These are phyloP conservation scores for Stentor coeruleus DNA, from an alignment of 73 alveolate genomes.

Conservation along the genomic window DNA sequence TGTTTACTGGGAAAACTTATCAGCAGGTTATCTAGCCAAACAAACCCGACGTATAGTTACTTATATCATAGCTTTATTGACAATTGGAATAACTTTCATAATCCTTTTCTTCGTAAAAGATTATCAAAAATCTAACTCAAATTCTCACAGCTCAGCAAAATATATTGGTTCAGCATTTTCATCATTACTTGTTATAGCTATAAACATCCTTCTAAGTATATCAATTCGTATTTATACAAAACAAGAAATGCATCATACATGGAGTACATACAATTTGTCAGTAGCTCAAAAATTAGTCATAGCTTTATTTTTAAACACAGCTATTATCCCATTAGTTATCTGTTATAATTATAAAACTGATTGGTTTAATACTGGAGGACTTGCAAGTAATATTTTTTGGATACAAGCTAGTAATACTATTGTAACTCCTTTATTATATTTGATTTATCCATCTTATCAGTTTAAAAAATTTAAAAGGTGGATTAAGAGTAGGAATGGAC, in stretches of 20 bases:
- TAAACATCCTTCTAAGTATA: not conserved
- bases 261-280: not conserved
- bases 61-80: not conserved
- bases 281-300: not conserved
- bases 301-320: not conserved
- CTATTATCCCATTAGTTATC: conserved; percentile 7
- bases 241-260: not conserved
- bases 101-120: no score
- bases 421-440: not conserved
- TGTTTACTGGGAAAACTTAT: conserved; percentile 60
- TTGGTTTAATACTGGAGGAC: not conserved
- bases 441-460: not conserved
- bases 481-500: no score
- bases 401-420: not conserved
- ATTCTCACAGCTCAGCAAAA: no score
- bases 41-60: conserved; percentile 29
- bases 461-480: conserved; percentile 25
- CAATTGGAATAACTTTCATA: no score
- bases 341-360: conserved; percentile 24
- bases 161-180: not conserved
- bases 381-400: not conserved
- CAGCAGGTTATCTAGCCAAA: conserved; percentile 19
- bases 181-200: not conserved
- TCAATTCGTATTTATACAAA: not conserved
- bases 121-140: no score